Evolutionary conservation across 768 basidiomycete species (phyloP).

Genomic region (Boletellus ananas): DNA sequence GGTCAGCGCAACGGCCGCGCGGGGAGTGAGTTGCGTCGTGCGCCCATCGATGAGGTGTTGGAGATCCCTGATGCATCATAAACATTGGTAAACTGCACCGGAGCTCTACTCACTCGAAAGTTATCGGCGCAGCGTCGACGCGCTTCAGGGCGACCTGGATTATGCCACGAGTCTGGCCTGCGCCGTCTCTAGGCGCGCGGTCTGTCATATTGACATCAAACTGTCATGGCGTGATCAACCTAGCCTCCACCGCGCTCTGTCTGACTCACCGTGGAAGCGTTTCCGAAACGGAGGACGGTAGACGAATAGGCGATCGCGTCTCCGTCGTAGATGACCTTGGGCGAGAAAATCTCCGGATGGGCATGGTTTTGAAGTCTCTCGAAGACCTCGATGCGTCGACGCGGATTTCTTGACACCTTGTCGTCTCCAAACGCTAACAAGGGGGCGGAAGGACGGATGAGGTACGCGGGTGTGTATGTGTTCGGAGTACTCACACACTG

Average conservation of each 20-base stretch:
- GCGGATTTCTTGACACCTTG: background rate
- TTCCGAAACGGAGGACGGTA: constrained; percentile 28
- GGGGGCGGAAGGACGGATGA: background rate
- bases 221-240: constrained; percentile 19
- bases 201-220: constrained; percentile 35
- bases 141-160: constrained; percentile 32
- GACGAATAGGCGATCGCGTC: constrained; percentile 41
- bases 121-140: constrained; percentile 37
- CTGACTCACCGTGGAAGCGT: constrained; percentile 27
- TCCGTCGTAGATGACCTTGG: constrained; percentile 46
- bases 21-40: constrained; percentile 20
- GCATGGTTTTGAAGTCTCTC: constrained; percentile 37
- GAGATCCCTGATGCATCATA: constrained; percentile 20
- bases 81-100: background rate
- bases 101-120: constrained; percentile 30
- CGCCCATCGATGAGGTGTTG: constrained; percentile 23
- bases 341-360: constrained; percentile 35
- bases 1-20: constrained; percentile 39
- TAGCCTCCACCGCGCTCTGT: background rate
- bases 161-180: constrained; percentile 23
- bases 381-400: constrained; percentile 29
- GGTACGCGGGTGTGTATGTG: background rate
- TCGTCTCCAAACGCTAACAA: constrained; percentile 19
- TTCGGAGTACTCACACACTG: constrained; percentile 26
- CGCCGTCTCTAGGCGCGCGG: constrained; percentile 12